These are phyloP conservation scores for Chrysoporthe deuterocubensis DNA, from an alignment of 2,329 filamentous ascomycete genomes.

Conservation along the genomic window DNA sequence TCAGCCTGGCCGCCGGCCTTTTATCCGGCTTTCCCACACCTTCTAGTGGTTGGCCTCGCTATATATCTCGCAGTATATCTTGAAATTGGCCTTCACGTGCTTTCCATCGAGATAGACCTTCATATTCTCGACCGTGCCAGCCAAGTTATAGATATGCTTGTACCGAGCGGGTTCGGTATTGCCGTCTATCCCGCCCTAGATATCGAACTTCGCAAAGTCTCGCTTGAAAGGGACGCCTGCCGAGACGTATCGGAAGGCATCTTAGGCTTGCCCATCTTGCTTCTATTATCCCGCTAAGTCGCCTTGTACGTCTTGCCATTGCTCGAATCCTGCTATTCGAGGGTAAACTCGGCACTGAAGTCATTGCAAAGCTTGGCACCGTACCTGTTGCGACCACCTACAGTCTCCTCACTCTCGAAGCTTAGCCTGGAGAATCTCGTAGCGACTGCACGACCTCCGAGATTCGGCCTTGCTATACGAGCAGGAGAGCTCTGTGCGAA, in stretches of 20 bases:
- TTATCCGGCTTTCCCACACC: no score
- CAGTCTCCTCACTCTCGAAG: no score
- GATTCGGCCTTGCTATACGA: no score
- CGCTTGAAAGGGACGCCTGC: slow-evolving; percentile 91
- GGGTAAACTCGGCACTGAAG: slow-evolving; percentile 88
- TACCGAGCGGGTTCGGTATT: slow-evolving; percentile 91
- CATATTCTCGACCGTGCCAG: slow-evolving; percentile 79
- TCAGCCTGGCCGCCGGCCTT: no score
- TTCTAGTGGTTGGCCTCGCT: slow-evolving; percentile 89
- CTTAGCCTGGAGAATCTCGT: no score
- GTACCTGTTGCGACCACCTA: slow-evolving; percentile 96
- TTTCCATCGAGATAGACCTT: slow-evolving; percentile 88
- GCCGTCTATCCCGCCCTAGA: slow-evolving; percentile 85
- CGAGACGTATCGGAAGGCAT: slow-evolving; percentile 80
- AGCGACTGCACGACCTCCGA: no score
- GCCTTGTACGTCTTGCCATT: slow-evolving; percentile 94
- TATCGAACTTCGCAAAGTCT: slow-evolving; percentile 85
- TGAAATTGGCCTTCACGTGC: slow-evolving; percentile 84
- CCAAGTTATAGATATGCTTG: slow-evolving; percentile 94
- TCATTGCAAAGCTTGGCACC: slow-evolving; percentile 99
- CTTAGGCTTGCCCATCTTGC: slow-evolving; percentile 85
- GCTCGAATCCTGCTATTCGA: slow-evolving; percentile 87
- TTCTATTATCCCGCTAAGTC: slow-evolving; percentile 96
- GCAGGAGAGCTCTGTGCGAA: no score
- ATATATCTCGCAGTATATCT: slow-evolving; percentile 96